These are phyloP conservation scores for Macrolepiota dolichaula DNA, from an alignment of 768 basidiomycete genomes.

Conservation along the genomic window DNA sequence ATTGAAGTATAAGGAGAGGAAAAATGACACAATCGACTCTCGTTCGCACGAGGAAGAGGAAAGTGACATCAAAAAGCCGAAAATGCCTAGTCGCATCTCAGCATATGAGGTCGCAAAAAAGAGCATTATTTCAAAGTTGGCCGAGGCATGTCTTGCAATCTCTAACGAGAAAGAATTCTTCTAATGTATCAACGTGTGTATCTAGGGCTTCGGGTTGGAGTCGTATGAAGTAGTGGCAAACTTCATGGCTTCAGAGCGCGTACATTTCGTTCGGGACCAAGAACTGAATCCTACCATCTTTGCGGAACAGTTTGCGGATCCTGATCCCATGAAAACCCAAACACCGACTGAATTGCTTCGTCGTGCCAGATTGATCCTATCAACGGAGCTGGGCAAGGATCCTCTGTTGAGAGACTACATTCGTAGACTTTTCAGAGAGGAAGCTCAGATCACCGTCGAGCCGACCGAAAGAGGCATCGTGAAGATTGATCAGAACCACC, in stretches of 20 bases:
- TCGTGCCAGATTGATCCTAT: slow-evolving; percentile 77
- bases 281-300: slow-evolving; percentile 74
- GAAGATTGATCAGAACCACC: slow-evolving; percentile 74
- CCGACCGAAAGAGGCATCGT: slow-evolving; percentile 85
- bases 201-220: slow-evolving; percentile 79
- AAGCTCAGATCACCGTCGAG: slow-evolving; percentile 72
- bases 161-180: not conserved
- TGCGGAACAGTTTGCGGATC: slow-evolving; percentile 84
- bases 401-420: slow-evolving; percentile 80
- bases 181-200: slow-evolving; percentile 9
- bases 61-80: slow-evolving; percentile 54
- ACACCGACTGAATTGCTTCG: slow-evolving; percentile 66
- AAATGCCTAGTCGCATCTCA: slow-evolving; percentile 81
- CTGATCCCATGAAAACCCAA: slow-evolving; percentile 55
- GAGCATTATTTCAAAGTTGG: slow-evolving; percentile 71
- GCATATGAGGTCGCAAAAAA: slow-evolving; percentile 84
- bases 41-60: slow-evolving; percentile 62
- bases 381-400: slow-evolving; percentile 91
- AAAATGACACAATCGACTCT: slow-evolving; percentile 57
- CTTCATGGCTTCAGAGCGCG: slow-evolving; percentile 56
- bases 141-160: slow-evolving; percentile 53
- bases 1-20: slow-evolving; percentile 78
- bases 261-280: slow-evolving; percentile 78
- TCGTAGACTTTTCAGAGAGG: slow-evolving; percentile 68
- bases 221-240: slow-evolving; percentile 85